Percentiles rank a stretch among this genome's conserved stretches.
These are phyloP conservation scores for Adansonia grandidieri DNA, from an alignment of 441 rosid species.

Conservation along the genomic window DNA sequence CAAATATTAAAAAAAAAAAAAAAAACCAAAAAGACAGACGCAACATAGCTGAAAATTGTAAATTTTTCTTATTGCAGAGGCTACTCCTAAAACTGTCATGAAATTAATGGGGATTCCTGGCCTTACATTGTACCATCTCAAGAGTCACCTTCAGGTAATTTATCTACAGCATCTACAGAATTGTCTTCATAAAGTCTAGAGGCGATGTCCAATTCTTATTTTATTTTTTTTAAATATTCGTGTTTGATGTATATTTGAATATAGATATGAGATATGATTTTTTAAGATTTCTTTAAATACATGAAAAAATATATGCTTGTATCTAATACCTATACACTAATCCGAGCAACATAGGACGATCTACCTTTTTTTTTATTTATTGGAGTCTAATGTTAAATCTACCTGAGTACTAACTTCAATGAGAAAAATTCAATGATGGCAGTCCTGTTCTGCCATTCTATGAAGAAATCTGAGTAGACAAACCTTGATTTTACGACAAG, in stretches of 20 bases:
- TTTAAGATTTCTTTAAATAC: no score
- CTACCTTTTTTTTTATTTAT: no score
- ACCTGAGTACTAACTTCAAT: neutral
- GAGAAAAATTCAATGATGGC: neutral
- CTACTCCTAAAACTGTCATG: slow-evolving; percentile 97
- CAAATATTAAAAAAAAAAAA: no score
- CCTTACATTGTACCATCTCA: slow-evolving; percentile 94
- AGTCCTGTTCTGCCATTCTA: neutral
- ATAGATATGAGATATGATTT: no score
- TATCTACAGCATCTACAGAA: neutral
- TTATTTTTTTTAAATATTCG: no score
- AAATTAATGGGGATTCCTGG: slow-evolving; percentile 97
- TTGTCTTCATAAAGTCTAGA: neutral
- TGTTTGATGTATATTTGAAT: no score
- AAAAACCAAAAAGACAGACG: no score
- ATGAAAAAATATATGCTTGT: no score
- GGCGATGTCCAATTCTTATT: no score
- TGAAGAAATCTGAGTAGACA: neutral
- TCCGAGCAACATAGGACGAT: no score
- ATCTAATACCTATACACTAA: no score
- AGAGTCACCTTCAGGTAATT: slow-evolving; percentile 97
- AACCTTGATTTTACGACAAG: neutral
- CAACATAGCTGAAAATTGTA: no score
- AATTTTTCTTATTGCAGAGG: slow-evolving; percentile 66
- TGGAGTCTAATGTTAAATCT: neutral